phyloP scores from a whole-genome alignment of 1,284 basidiomycete genomes.

The Cryptococcus wingfieldii region DNA sequence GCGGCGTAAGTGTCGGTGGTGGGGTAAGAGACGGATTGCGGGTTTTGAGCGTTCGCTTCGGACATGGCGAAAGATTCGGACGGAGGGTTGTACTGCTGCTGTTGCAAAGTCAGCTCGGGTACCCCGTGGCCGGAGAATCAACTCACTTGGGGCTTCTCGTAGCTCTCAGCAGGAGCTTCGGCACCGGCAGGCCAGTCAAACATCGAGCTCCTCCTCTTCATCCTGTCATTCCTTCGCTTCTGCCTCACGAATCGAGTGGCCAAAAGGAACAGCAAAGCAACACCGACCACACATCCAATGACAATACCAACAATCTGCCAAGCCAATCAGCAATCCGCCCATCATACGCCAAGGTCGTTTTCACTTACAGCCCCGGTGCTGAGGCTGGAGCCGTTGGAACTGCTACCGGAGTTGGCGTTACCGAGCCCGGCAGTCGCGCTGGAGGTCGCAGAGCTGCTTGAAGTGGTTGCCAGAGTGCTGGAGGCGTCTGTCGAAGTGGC shows the following conservation, averaged over 20 bases:
- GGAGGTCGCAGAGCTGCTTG: slow-evolving; percentile 1
- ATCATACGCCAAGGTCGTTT: background rate
- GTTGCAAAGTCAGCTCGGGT: background rate
- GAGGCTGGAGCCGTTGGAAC: slow-evolving; percentile 25
- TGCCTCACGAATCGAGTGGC: slow-evolving; percentile 32
- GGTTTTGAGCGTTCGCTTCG: slow-evolving; percentile 13
- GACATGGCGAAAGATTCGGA: slow-evolving; percentile 36
- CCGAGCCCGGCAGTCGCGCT: slow-evolving; percentile 1
- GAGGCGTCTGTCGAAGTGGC: slow-evolving; percentile 2
- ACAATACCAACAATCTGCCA: slow-evolving; percentile 42
- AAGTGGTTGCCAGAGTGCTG: slow-evolving; percentile 5
- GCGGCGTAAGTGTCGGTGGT: slow-evolving; percentile 8
- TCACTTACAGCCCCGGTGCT: slow-evolving; percentile 33
- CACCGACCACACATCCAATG: slow-evolving; percentile 32
- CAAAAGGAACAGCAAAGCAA: slow-evolving; percentile 28
- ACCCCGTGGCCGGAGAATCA: background rate
- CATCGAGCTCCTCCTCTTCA: slow-evolving; percentile 34
- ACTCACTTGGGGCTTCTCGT: slow-evolving; percentile 34
- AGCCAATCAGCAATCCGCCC: background rate
- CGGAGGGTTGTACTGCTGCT: slow-evolving; percentile 26
- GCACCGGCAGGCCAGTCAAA: slow-evolving; percentile 39
- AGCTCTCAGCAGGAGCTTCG: slow-evolving; percentile 26
- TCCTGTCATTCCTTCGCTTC: slow-evolving; percentile 29
- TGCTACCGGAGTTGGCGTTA: slow-evolving; percentile 11
- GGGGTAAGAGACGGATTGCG: slow-evolving; percentile 5